Percentiles rank a stretch among this genome's conserved stretches.
Conservation (phyloP, 2,329 filamentous ascomycete species). For the Fusarium guadeloupense region DNA sequence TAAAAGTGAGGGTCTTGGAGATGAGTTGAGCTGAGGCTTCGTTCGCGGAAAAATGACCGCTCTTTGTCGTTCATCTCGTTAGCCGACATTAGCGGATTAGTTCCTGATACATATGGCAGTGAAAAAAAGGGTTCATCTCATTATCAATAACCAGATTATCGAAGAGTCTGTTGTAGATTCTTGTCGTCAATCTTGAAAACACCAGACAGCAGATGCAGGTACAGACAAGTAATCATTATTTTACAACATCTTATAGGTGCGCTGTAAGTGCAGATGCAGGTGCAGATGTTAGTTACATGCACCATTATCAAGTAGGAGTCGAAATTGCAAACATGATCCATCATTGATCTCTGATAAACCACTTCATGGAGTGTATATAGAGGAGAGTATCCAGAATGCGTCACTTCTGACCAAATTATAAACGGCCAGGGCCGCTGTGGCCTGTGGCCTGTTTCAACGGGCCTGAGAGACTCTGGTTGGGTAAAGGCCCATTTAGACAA, state of each 20-base stretch:
- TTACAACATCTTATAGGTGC: background rate
- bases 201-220: constrained; percentile 15
- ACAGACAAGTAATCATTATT: background rate
- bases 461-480: background rate
- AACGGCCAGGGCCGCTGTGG: constrained; percentile 2
- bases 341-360: constrained; percentile 11
- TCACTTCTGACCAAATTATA: constrained; percentile 31
- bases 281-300: background rate
- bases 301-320: background rate
- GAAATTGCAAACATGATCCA: background rate
- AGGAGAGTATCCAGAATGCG: constrained; percentile 12
- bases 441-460: constrained; percentile 28
- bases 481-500: background rate
- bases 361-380: too few species aligned
- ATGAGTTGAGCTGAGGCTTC: constrained; percentile 1
- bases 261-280: background rate
- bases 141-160: constrained; percentile 3
- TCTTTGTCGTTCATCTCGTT: constrained; percentile 11
- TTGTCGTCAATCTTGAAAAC: constrained; percentile 6
- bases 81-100: background rate
- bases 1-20: background rate
- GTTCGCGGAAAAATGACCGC: constrained; percentile 10
- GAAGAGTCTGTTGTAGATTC: constrained; percentile 4
- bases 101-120: background rate
- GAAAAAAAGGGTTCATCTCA: background rate